Conservation (phyloP, 2,329 filamentous ascomycete genomes). For the Talaromyces sp. region DNA sequence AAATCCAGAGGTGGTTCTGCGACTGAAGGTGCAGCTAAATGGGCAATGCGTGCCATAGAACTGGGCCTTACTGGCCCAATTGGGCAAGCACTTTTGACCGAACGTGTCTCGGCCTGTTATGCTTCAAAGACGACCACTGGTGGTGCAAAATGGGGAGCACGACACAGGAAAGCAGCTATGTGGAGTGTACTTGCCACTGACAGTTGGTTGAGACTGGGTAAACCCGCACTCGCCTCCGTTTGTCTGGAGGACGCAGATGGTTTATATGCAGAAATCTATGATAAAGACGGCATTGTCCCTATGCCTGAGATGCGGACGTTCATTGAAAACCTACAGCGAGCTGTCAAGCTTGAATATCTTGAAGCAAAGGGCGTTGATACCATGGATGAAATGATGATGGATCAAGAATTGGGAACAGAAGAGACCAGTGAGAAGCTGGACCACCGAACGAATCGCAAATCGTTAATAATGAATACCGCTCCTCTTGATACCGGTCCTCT, state of each 20-base stretch:
- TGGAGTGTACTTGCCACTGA: conserved; percentile 85
- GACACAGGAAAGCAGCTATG: conserved; percentile 80
- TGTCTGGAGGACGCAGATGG: conserved; percentile 69
- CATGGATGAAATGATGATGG: conserved; percentile 31
- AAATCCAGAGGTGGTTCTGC: conserved; percentile 75
- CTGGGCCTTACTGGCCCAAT: conserved; percentile 70
- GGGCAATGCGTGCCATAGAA: conserved; percentile 79
- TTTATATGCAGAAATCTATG: conserved; percentile 50
- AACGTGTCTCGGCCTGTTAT: conserved; percentile 83
- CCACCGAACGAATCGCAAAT: conserved; percentile 54
- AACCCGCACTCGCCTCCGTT: conserved; percentile 73
- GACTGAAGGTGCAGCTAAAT: conserved; percentile 81
- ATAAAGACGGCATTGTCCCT: conserved; percentile 42
- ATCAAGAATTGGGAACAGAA: conserved; percentile 35
- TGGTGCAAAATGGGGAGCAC: conserved; percentile 65
- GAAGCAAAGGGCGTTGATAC: conserved; percentile 43
- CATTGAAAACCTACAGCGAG: conserved; percentile 44
- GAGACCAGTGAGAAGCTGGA: conserved; percentile 58
- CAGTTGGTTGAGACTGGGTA: conserved; percentile 75
- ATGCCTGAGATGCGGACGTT: conserved; percentile 55
- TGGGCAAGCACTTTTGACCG: conserved; percentile 78
- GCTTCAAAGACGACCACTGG: conserved; percentile 68
- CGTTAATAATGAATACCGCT: conserved; percentile 51
- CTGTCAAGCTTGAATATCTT: conserved; percentile 45
- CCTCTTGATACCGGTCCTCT: conserved; percentile 57